Percentiles rank a stretch among this genome's conserved stretches.
These are phyloP conservation scores for Diaporthe humulicola DNA, from an alignment of 2,329 filamentous ascomycete species.

Conservation along the genomic window DNA sequence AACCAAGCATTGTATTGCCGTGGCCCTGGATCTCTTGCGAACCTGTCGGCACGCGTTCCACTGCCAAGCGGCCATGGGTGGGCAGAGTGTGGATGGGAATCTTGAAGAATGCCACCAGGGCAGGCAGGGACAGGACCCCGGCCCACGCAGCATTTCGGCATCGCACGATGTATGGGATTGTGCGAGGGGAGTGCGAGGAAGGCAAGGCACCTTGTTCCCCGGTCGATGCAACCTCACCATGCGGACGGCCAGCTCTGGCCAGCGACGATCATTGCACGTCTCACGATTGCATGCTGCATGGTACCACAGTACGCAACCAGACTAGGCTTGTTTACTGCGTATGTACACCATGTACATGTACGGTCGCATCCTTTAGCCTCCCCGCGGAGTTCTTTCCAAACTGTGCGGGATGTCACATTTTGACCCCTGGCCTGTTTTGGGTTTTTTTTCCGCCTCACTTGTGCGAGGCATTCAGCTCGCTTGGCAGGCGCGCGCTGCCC, in stretches of 20 bases:
- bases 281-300: slow-evolving; percentile 10
- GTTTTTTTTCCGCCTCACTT: slow-evolving; percentile 12
- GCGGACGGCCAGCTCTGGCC: slow-evolving; percentile 24
- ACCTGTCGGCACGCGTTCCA: slow-evolving; percentile 22
- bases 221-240: slow-evolving; percentile 26
- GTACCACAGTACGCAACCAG: background rate
- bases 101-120: slow-evolving; percentile 7
- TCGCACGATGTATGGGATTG: slow-evolving; percentile 4
- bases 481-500: background rate
- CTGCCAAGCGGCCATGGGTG: slow-evolving; percentile 13
- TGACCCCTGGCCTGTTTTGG: slow-evolving; percentile 2
- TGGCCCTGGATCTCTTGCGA: background rate
- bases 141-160: slow-evolving; percentile 10
- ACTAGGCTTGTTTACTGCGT: background rate
- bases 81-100: background rate
- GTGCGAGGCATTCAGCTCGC: slow-evolving; percentile 4
- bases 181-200: background rate
- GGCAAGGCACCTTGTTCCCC: background rate
- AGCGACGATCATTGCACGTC: slow-evolving; percentile 6
- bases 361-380: background rate
- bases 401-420: slow-evolving; percentile 4
- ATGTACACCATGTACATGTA: slow-evolving; percentile 15
- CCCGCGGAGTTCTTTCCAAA: background rate
- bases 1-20: background rate
- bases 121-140: background rate